Percentiles rank a stretch among this genome's conserved stretches.
phyloP scores from a whole-genome alignment of 805 yeast species.

The Kluyveromyces nonfermentans region DNA sequence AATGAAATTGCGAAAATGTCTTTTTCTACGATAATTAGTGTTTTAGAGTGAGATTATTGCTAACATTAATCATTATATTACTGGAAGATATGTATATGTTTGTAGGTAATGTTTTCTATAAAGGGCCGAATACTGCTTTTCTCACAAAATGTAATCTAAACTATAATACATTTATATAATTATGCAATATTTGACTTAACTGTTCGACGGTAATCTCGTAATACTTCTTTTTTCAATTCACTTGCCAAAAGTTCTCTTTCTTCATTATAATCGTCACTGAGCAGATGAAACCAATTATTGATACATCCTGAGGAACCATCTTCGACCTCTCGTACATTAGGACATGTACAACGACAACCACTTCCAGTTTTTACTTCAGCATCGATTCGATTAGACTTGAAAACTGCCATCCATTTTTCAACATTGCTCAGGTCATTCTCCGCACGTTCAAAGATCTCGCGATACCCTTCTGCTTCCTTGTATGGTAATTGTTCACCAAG shows the following conservation, averaged over 20 bases:
- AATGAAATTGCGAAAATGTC: not conserved
- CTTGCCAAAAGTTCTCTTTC: constrained; percentile 20
- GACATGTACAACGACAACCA: constrained; percentile 87
- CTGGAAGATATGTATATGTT: too few relatives aligned
- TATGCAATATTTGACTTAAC: not conserved
- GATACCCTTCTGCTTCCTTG: constrained; percentile 24
- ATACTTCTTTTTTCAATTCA: not conserved
- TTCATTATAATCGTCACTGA: constrained; percentile 24
- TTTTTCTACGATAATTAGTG: too few relatives aligned
- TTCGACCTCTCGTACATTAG: constrained; percentile 48
- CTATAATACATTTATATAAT: not conserved
- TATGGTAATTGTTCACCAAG: constrained; percentile 39
- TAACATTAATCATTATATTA: too few relatives aligned
- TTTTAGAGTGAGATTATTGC: too few relatives aligned
- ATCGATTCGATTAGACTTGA: not conserved
- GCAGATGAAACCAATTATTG: constrained; percentile 38
- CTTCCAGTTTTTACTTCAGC: constrained; percentile 37
- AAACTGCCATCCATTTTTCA: not conserved
- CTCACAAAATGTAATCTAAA: too few relatives aligned
- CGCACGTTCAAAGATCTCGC: constrained; percentile 5
- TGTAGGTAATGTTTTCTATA: too few relatives aligned
- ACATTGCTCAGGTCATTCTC: not conserved
- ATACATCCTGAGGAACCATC: constrained; percentile 45
- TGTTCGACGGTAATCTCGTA: not conserved
- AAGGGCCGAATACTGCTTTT: too few relatives aligned